Conservation (phyloP, 192 early-diverging fungal species). For the Podila epicladia region DNA sequence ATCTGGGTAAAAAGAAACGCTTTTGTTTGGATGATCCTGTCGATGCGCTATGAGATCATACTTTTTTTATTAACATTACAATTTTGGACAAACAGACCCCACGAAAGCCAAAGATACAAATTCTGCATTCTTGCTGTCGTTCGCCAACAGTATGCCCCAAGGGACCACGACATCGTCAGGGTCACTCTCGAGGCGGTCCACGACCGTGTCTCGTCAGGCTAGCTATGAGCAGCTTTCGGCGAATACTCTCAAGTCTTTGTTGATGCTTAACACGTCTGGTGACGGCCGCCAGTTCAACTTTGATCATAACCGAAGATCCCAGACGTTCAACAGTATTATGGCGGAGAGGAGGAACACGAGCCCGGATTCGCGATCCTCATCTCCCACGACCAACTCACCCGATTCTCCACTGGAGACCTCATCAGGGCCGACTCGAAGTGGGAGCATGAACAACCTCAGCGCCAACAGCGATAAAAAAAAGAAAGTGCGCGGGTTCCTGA, state of each 20-base stretch:
- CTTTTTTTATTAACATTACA: background rate
- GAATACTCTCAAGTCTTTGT: slow-evolving; percentile 29
- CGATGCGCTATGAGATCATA: background rate
- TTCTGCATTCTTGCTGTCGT: slow-evolving; percentile 13
- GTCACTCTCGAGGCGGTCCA: slow-evolving; percentile 6
- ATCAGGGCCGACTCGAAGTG: too few species aligned
- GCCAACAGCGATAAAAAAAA: slow-evolving; percentile 25
- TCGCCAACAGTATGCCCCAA: slow-evolving; percentile 6
- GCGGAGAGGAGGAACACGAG: too few species aligned
- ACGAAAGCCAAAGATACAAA: slow-evolving; percentile 14
- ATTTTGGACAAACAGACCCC: slow-evolving; percentile 1
- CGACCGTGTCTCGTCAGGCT: slow-evolving; percentile 17
- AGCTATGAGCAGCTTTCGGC: slow-evolving; percentile 33
- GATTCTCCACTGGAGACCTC: too few species aligned
- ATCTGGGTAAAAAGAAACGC: slow-evolving; percentile 18
- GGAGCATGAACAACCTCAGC: background rate
- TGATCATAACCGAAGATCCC: background rate
- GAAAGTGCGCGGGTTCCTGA: slow-evolving; percentile 45
- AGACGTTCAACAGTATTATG: too few species aligned
- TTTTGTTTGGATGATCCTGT: background rate
- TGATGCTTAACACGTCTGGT: background rate
- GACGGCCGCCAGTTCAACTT: background rate
- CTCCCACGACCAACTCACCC: too few species aligned
- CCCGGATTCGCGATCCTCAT: too few species aligned
- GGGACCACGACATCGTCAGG: slow-evolving; percentile 11